Conservation (phyloP, 805 yeast genomes). For the Priceomyces melissophilus region DNA sequence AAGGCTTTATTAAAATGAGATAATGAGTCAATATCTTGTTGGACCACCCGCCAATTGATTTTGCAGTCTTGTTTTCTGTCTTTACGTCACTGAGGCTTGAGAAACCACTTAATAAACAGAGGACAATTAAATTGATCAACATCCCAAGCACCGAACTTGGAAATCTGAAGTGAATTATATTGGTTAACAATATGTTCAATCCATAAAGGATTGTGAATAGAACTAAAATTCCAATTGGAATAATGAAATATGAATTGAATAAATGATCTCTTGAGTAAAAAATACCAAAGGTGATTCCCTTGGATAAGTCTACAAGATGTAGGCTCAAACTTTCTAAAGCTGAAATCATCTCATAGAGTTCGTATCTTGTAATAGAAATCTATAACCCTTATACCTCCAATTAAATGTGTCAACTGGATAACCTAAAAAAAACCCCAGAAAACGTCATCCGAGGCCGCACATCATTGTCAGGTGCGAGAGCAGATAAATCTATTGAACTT, state of each 20-base stretch:
- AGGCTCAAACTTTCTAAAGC: no score
- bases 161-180: slow-evolving; percentile 47
- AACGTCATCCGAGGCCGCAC: no score
- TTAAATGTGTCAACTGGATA: no score
- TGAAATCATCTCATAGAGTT: no score
- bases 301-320: no score
- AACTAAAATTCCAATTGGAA: slow-evolving; percentile 48
- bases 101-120: slow-evolving; percentile 35
- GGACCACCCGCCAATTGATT: slow-evolving; percentile 11
- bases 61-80: slow-evolving; percentile 1
- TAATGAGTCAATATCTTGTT: slow-evolving; percentile 26
- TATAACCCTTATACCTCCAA: no score
- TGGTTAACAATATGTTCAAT: slow-evolving; percentile 43
- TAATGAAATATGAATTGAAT: slow-evolving; percentile 41
- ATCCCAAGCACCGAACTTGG: slow-evolving; percentile 73
- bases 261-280: slow-evolving; percentile 34
- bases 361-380: no score
- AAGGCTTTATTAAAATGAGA: slow-evolving; percentile 46
- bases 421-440: no score
- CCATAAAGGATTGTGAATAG: slow-evolving; percentile 51
- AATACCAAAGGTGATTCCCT: slow-evolving; percentile 27
- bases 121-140: slow-evolving; percentile 51
- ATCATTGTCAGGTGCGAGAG: no score
- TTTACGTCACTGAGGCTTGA: slow-evolving; percentile 2
- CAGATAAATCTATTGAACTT: no score